phyloP scores from a whole-genome alignment of 768 basidiomycete species.

The Collybia sordida region DNA sequence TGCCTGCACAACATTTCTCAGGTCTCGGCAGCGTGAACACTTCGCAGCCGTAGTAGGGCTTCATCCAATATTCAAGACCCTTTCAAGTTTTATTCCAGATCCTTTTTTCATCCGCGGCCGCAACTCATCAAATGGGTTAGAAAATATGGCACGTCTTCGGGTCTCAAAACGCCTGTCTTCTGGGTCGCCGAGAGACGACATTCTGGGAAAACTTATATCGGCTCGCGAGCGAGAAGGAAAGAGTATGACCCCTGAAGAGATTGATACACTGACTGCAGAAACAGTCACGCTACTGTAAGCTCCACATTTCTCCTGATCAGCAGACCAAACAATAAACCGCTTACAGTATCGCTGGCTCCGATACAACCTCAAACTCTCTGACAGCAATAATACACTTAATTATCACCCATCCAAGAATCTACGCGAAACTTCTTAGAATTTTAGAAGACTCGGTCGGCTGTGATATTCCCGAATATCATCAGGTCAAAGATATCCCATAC shows the following conservation, averaged over 20 bases:
- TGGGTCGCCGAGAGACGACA: slow-evolving; percentile 20
- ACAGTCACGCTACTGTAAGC: slow-evolving; percentile 27
- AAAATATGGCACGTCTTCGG: slow-evolving; percentile 19
- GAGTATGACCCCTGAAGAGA: slow-evolving; percentile 15
- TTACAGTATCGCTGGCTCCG: slow-evolving; percentile 31
- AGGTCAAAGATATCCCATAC: slow-evolving; percentile 25
- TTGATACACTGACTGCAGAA: slow-evolving; percentile 25
- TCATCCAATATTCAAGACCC: slow-evolving; percentile 17
- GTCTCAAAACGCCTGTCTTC: slow-evolving; percentile 21
- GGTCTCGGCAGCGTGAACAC: slow-evolving; percentile 23
- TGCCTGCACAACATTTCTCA: not conserved
- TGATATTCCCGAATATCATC: slow-evolving; percentile 15
- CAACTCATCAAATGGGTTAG: slow-evolving; percentile 19
- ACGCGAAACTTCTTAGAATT: slow-evolving; percentile 16
- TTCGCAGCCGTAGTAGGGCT: slow-evolving; percentile 25
- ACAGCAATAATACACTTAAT: slow-evolving; percentile 27
- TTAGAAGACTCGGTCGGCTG: slow-evolving; percentile 12
- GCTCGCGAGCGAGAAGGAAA: slow-evolving; percentile 14
- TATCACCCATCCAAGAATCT: slow-evolving; percentile 19
- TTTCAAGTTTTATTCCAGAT: slow-evolving; percentile 21
- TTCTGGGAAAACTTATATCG: slow-evolving; percentile 24
- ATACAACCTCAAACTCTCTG: slow-evolving; percentile 31
- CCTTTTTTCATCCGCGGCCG: slow-evolving; percentile 22
- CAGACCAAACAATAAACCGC: not conserved
- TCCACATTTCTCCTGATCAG: not conserved